Evolutionary conservation across 306 rosid genomes (phyloP).

Genomic region (Castanea sativa): DNA sequence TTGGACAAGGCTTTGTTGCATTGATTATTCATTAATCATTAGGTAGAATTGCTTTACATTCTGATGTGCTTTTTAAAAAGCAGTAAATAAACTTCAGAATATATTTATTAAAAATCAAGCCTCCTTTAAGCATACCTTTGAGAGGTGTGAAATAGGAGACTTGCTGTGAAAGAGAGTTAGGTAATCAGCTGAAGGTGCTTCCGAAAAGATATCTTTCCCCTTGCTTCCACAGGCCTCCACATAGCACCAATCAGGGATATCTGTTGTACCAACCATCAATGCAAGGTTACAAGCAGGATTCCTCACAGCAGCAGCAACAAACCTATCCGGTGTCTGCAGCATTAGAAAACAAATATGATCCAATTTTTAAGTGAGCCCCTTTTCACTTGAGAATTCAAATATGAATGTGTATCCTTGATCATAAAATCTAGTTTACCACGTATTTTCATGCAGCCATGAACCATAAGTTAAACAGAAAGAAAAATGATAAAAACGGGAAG

Average conservation of each 20-base stretch:
- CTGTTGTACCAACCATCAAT: conserved; percentile 76
- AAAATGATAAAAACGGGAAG: not conserved
- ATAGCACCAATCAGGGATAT: conserved; percentile 86
- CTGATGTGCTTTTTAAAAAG: conserved; percentile 3
- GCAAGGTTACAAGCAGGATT: conserved; percentile 80
- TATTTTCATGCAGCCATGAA: not conserved
- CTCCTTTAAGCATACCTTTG: conserved; percentile 41
- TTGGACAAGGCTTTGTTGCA: not conserved
- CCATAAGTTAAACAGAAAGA: not conserved
- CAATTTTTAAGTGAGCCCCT: not conserved
- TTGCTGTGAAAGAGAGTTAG: conserved; percentile 54
- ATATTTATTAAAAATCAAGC: conserved; percentile 13
- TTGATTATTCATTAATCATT: conserved; percentile 9
- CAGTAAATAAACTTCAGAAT: not conserved
- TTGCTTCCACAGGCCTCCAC: conserved; percentile 60
- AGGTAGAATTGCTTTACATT: conserved; percentile 3
- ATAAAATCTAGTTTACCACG: not conserved
- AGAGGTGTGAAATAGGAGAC: conserved; percentile 76
- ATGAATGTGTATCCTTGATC: not conserved
- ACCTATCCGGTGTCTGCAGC: conserved; percentile 73
- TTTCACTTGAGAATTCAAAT: not conserved
- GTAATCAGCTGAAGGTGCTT: conserved; percentile 60
- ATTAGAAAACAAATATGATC: conserved; percentile 22
- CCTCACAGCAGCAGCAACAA: conserved; percentile 65
- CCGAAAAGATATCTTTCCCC: conserved; percentile 39